Percentiles rank a stretch among this genome's conserved stretches.
Conservation (phyloP, 1,284 basidiomycete genomes). For the Puccinia horiana region DNA sequence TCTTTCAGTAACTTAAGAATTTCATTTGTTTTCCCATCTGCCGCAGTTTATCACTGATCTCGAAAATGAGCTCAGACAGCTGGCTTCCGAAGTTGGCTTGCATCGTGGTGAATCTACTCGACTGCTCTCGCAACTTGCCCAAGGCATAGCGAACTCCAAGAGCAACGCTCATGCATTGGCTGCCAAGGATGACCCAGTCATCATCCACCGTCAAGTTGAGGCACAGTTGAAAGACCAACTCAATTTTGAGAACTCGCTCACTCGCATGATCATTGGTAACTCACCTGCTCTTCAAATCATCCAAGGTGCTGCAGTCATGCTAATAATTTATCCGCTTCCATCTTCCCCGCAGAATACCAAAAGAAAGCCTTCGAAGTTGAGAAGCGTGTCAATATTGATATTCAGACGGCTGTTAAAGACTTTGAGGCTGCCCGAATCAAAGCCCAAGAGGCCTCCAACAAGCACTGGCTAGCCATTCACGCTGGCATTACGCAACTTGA, state of each 20-base stretch:
- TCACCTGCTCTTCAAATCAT: neutral
- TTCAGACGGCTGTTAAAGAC: constrained; percentile 53
- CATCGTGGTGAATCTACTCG: constrained; percentile 36
- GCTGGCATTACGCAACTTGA: constrained; percentile 79
- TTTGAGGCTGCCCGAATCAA: constrained; percentile 49
- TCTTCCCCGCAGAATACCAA: constrained; percentile 53
- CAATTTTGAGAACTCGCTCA: constrained; percentile 51
- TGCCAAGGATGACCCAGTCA: constrained; percentile 54
- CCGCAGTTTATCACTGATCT: constrained; percentile 40
- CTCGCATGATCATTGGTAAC: constrained; percentile 10
- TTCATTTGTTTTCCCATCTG: neutral
- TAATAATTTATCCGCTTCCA: constrained; percentile 49
- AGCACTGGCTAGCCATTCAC: constrained; percentile 34
- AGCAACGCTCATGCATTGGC: constrained; percentile 49
- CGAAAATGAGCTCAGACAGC: neutral
- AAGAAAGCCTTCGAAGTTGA: constrained; percentile 50
- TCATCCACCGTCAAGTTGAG: constrained; percentile 52
- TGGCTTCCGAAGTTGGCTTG: constrained; percentile 37
- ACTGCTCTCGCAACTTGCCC: constrained; percentile 27
- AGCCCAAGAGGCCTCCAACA: neutral
- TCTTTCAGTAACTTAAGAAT: constrained; percentile 35
- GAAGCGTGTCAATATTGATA: constrained; percentile 50
- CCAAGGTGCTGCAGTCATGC: neutral
- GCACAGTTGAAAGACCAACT: constrained; percentile 54
- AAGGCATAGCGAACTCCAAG: constrained; percentile 29